Evolutionary conservation across 1,139 yeast species (phyloP).

Genomic region (Suhomyces chickasaworum): DNA sequence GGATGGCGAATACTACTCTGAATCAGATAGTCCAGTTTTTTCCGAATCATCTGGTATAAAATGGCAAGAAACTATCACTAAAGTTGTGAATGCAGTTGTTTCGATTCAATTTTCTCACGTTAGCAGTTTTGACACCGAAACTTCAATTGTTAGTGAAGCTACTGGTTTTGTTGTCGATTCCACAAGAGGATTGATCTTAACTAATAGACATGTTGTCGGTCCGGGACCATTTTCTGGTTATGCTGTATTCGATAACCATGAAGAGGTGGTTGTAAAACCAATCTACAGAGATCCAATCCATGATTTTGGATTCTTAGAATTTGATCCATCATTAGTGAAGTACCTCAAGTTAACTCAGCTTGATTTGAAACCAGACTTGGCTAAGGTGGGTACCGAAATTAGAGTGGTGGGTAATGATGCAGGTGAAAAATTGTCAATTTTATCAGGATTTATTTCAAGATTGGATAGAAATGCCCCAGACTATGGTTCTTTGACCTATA

Average conservation of each 20-base stretch:
- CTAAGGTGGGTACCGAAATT: slow-evolving; percentile 87
- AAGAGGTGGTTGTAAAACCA: slow-evolving; percentile 85
- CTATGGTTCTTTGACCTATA: slow-evolving; percentile 85
- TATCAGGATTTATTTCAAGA: slow-evolving; percentile 88
- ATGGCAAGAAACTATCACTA: slow-evolving; percentile 84
- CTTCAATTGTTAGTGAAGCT: slow-evolving; percentile 82
- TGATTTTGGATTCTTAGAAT: slow-evolving; percentile 80
- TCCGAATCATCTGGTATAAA: slow-evolving; percentile 10
- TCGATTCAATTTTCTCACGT: slow-evolving; percentile 88
- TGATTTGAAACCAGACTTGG: slow-evolving; percentile 75
- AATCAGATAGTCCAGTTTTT: slow-evolving; percentile 3
- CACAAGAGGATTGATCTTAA: slow-evolving; percentile 74
- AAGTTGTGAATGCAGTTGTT: slow-evolving; percentile 83
- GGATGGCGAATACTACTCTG: slow-evolving; percentile 10
- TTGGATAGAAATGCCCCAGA: slow-evolving; percentile 94
- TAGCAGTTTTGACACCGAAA: slow-evolving; percentile 84
- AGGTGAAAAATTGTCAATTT: slow-evolving; percentile 86
- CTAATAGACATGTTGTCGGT: slow-evolving; percentile 93
- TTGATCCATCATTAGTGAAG: slow-evolving; percentile 69
- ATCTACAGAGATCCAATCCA: slow-evolving; percentile 83
- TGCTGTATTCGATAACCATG: slow-evolving; percentile 92
- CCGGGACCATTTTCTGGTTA: slow-evolving; percentile 93
- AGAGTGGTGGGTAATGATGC: slow-evolving; percentile 96
- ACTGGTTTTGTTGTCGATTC: slow-evolving; percentile 96
- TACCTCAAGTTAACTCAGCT: slow-evolving; percentile 72